These are phyloP conservation scores for Aegilops sharonensis DNA, from an alignment of 176 grass and related monocot genomes.

Conservation along the genomic window DNA sequence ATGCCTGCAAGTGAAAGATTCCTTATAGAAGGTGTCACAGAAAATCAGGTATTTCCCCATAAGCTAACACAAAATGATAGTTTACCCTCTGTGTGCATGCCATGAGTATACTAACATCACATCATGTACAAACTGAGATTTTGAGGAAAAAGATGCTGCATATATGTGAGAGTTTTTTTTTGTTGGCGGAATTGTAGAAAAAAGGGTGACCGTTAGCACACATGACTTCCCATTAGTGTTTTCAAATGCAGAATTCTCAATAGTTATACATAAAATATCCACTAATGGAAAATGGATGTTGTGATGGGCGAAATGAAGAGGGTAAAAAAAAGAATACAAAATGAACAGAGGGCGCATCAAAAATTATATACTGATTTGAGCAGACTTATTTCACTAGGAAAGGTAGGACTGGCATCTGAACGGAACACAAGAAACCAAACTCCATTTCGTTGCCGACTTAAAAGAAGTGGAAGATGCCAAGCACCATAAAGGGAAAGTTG, in stretches of 20 bases:
- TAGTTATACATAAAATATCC: neutral
- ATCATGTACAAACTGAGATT: neutral
- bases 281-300: neutral
- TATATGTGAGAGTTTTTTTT: neutral
- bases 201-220: neutral
- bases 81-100: neutral
- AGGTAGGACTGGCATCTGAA: neutral
- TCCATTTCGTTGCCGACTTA: neutral
- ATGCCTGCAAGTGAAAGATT: neutral
- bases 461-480: neutral
- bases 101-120: neutral
- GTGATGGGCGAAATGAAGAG: neutral
- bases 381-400: neutral
- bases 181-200: neutral
- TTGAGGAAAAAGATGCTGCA: slow-evolving; percentile 9
- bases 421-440: neutral
- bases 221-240: neutral
- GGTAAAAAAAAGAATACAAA: neutral
- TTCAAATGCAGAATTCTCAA: neutral
- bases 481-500: neutral
- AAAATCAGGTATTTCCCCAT: slow-evolving; percentile 16
- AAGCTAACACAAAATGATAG: neutral
- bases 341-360: neutral
- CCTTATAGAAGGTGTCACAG: neutral
- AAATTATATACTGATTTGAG: neutral